Evolutionary conservation across 2,329 filamentous ascomycete species (phyloP), one percentile per base, ranked within the genome.

Genomic region (Colletotrichum sp.): DNA sequence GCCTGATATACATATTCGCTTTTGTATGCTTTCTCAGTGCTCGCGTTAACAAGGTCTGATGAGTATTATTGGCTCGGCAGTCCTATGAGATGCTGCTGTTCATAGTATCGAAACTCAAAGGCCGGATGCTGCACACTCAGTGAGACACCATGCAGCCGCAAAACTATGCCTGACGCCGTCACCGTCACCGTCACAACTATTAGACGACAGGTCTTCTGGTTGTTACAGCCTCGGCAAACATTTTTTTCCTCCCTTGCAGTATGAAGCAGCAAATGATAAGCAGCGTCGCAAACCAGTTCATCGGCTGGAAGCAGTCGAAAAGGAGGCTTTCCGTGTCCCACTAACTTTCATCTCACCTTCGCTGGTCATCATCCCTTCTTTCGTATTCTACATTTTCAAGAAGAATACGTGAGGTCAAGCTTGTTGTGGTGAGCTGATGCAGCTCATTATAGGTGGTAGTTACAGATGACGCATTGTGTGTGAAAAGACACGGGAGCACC

Each of bases 401-500:
- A 48, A 48, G 18, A 48, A 48, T 48, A 22, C 43, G 8, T 12
- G 43, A 48, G 18, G 12, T n/a, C 18, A 0, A n/a, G 43, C 0
- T 10, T 4, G 15, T n/a, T 22, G 2, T 48, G 18, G 18, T 22
- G 15, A n/a, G n/a, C 18, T 48, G 10, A 7, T 4, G 43, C 43
- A 12, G 18, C 43, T 36, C 15, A 36, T 36, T 36, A 36, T 16
- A 36, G 6, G 34, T 36, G 3, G 34, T 36, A 16, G 2, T 28
- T 28, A 13, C 0, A 34, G 12, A 34, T 34, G 32, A 36, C 15
- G 34, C 34, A n/a, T n/a, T n/a, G n/a, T n/a, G 34, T 16, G 34
- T 16, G 1, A 16, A 2, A 36, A 36, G 34, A 1, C 0, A 36
- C 34, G 1, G 34, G 6, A 0, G 34, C 6, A 0, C 34, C 34